Evolutionary conservation across 768 basidiomycete genomes (phyloP), one percentile per base, ranked within the genome.

Genomic region (Coprinopsis sp.): DNA sequence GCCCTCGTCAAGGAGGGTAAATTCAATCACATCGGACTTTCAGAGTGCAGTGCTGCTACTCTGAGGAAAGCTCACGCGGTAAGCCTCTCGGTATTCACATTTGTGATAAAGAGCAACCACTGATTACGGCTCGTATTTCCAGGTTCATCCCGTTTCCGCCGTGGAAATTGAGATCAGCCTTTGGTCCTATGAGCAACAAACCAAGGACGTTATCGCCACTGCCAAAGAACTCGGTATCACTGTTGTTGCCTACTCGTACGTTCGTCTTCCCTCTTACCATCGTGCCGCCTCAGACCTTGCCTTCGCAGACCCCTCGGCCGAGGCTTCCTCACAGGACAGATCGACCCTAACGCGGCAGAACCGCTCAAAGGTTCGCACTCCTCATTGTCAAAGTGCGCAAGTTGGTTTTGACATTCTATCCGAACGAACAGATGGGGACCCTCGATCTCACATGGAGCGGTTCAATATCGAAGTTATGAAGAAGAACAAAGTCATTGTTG

Each of bases 111-210:
- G n/a, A n/a, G n/a, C n/a, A n/a, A n/a, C n/a, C n/a, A n/a, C n/a
- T n/a, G n/a, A n/a, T n/a, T n/a, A n/a, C n/a, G n/a, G n/a, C n/a
- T n/a, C n/a, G n/a, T n/a, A n/a, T n/a, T n/a, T n/a, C n/a, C n/a
- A 81, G 75, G 65, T 82, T 8, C 67, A 74, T 36, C 78, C 77
- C 1, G 72, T 84, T 47, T 68, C 76, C 12, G 68, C 75, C 12
- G 78, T 81, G 6, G 83, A 87, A 59, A 82, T 86, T 42, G 86
- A 87, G 58, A 64, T 82, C 33, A 82, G 79, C 54, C 73, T 77
- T 2, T 83, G 79, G 72, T 68, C 74, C 1, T 80, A 79, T 42
- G 77, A 78, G 49, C 65, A 69, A 18, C 68, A 78, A 43, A 71
- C 77, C 13, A 71, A 69, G 53, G 65, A 71, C 67, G 81, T 82